Base-by-base conservation (phyloP, 1,284 basidiomycete species). In the Lentinula novae-zelandiae region DNA sequence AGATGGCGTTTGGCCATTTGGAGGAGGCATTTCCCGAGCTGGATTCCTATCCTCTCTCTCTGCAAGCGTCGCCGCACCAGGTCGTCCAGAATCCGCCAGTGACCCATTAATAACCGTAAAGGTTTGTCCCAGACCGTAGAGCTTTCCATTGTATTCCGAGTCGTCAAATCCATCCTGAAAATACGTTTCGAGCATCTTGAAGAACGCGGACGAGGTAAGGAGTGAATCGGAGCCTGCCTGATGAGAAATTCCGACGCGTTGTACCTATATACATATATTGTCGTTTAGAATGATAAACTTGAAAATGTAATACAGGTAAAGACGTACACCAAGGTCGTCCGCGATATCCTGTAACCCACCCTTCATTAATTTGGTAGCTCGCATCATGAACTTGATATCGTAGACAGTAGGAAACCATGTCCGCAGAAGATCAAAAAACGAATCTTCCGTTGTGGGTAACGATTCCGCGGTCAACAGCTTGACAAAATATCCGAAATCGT, bases 401-500 rank as follows among this genome's bases (percentile, higher is more conserved):
- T 97, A 98, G 61, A 98, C 90, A 61, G 89, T 91, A 0, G 96
- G 96, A 76, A 99, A 99, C 96, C 96, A 99, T 67, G 88, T 89
- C 65, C 82, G 84, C 33, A 99, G 83, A 54, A 92, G 83, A 56
- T 93, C 85, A 73, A 98, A 98, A 76, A 99, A 99, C 17, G 87
- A 85, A 65, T 92, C 87, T 76, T 99, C 97, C 27, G 88, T 87
- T 33, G 89, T 85, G 2, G 97, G 97, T 64, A 99, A 77, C 49
- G 94, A 92, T 69, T 89, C 81, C 66, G 87, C 90, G 0, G 96
- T 98, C 54, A 99, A 84, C 56, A 98, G 84, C 74, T 97, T 97
- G 74, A 99, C 88, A 67, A 99, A 90, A 73, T 99, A 99, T 20
- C 97, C 96, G 77, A 99, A 99, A 75, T 99, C 96, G 76, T 99